phyloP scores from a whole-genome alignment of 106 monocot genomes.

The Dioscorea zingiberensis region DNA sequence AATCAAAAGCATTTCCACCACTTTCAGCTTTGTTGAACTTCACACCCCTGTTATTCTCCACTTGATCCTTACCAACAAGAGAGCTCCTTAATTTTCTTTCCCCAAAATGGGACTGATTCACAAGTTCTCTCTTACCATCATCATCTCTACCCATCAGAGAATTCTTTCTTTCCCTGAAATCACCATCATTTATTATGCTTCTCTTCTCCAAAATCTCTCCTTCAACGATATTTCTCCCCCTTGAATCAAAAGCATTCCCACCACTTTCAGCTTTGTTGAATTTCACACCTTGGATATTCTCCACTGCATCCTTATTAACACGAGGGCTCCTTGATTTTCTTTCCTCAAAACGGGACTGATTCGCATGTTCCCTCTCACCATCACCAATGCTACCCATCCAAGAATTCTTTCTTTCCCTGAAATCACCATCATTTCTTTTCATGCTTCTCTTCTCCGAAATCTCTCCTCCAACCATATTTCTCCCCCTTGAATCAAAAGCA shows the following conservation, averaged over 20 bases:
- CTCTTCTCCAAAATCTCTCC: slow-evolving; percentile 34
- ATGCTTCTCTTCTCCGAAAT: slow-evolving; percentile 19
- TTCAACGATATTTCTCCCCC: no score
- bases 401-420: background rate
- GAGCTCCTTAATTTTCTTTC: slow-evolving; percentile 1
- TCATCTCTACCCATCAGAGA: no score
- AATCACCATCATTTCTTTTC: background rate
- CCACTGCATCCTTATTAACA: no score
- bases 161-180: slow-evolving; percentile 6
- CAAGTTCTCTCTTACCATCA: no score
- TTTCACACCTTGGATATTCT: no score
- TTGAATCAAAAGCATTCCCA: background rate
- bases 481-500: background rate
- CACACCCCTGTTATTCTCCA: no score
- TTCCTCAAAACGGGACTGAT: background rate
- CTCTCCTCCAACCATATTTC: no score
- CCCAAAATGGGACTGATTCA: no score
- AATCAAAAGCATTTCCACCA: background rate
- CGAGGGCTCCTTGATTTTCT: background rate
- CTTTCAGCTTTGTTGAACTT: background rate
- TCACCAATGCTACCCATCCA: no score
- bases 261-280: background rate
- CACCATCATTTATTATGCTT: background rate
- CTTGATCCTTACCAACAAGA: no score
- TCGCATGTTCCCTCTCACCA: no score